A percentile compares a stretch with the other conserved stretches of the same genome.
Conservation (phyloP, 495 filamentous ascomycete species). For the Tuber brumale region DNA sequence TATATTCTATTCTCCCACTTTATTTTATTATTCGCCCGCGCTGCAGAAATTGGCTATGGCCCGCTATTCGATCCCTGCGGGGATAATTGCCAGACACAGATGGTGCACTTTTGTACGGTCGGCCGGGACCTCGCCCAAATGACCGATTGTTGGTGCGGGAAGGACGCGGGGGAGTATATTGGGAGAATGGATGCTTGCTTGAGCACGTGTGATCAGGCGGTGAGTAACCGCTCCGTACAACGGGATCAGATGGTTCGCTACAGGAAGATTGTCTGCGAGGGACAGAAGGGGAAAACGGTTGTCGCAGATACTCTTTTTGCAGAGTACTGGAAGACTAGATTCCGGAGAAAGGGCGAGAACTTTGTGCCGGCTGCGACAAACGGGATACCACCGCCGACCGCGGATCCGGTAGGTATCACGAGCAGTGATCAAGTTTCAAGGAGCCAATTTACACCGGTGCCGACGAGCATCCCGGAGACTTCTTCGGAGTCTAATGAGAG, state of each 20-base stretch:
- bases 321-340: slow-evolving; percentile 37
- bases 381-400: slow-evolving; percentile 33
- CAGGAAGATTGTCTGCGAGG: slow-evolving; percentile 28
- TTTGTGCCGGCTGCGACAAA: slow-evolving; percentile 30
- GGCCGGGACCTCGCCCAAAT: slow-evolving; percentile 30
- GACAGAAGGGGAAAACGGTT: not conserved
- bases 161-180: slow-evolving; percentile 17
- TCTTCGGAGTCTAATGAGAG: not conserved
- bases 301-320: slow-evolving; percentile 20
- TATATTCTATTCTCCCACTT: not conserved
- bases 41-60: slow-evolving; percentile 38
- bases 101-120: slow-evolving; percentile 38
- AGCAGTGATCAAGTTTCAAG: not conserved
- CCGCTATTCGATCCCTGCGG: slow-evolving; percentile 34
- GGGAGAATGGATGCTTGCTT: slow-evolving; percentile 35
- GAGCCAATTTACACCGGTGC: not conserved
- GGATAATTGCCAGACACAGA: slow-evolving; percentile 38
- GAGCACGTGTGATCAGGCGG: slow-evolving; percentile 30
- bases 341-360: slow-evolving; percentile 14
- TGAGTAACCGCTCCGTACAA: slow-evolving; percentile 25
- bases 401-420: slow-evolving; percentile 13
- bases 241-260: slow-evolving; percentile 33
- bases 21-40: not conserved
- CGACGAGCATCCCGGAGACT: not conserved
- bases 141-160: slow-evolving; percentile 31